A percentile compares a stretch with the other conserved stretches of the same genome.
These are phyloP conservation scores for Gypsophila paniculata DNA, from an alignment of 179 eudicot species.

Conservation along the genomic window DNA sequence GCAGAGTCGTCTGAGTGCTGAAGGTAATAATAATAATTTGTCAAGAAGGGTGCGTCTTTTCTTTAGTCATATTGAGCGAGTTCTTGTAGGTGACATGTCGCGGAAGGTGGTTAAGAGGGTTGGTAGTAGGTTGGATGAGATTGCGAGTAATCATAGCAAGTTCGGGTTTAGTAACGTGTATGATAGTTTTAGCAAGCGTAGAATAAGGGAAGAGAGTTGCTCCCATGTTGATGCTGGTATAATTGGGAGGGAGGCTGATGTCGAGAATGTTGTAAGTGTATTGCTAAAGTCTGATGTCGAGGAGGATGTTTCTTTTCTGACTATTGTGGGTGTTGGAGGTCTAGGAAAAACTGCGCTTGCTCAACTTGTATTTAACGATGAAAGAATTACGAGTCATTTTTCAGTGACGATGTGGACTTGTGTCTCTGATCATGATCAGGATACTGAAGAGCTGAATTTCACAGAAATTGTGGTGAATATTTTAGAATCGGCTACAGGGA, in stretches of 20 bases:
- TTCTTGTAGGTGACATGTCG: slow-evolving; percentile 7
- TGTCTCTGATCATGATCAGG: slow-evolving; percentile 19
- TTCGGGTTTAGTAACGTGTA: slow-evolving; percentile 15
- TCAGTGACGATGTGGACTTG: slow-evolving; percentile 29
- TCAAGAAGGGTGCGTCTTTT: slow-evolving; percentile 22
- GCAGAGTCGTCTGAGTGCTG: not conserved
- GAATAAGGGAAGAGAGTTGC: slow-evolving; percentile 23
- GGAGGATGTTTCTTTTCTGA: slow-evolving; percentile 16
- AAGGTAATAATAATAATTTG: not conserved
- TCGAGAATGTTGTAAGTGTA: slow-evolving; percentile 6
- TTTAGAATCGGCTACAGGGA: not conserved
- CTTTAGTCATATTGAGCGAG: slow-evolving; percentile 15
- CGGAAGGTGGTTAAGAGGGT: slow-evolving; percentile 15
- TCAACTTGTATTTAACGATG: slow-evolving; percentile 26
- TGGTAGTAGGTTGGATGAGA: slow-evolving; percentile 21
- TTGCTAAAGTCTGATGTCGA: not conserved
- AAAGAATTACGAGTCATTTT: slow-evolving; percentile 17
- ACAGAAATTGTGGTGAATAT: slow-evolving; percentile 3
- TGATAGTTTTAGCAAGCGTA: not conserved
- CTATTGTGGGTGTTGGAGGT: not conserved
- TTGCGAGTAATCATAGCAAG: slow-evolving; percentile 2
- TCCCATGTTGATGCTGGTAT: slow-evolving; percentile 22
- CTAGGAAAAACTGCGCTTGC: slow-evolving; percentile 23
- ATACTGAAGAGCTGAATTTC: not conserved
- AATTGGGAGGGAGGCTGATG: slow-evolving; percentile 34